Conservation (phyloP, 2,329 filamentous ascomycete species). For the Penicillium glabrum region DNA sequence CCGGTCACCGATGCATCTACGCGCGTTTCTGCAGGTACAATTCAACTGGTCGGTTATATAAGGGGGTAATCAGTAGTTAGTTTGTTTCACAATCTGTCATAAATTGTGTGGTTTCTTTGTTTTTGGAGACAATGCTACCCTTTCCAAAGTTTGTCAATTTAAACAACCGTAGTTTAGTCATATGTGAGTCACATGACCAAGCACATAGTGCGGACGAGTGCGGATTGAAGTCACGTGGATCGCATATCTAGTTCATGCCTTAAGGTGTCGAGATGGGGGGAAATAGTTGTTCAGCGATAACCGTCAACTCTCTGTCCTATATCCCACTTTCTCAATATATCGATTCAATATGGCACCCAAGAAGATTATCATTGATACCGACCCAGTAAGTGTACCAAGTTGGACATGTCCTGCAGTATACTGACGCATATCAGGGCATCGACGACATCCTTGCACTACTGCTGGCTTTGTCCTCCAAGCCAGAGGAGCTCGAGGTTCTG, state of each 20-base stretch:
- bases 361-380: conserved; percentile 93
- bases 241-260: conserved; percentile 1
- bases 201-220: background rate
- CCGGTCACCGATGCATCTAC: background rate
- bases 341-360: conserved; percentile 59
- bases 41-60: background rate
- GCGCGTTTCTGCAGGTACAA: background rate
- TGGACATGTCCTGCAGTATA: background rate
- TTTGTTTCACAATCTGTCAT: background rate
- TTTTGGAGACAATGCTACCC: background rate
- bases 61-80: background rate
- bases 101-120: background rate
- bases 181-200: no score
- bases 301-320: background rate
- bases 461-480: conserved; percentile 75
- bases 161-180: no score
- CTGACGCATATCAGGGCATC: conserved; percentile 56
- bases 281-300: conserved; percentile 2
- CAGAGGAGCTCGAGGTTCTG: conserved; percentile 81
- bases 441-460: conserved; percentile 91
- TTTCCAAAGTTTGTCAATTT: no score
- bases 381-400: conserved; percentile 62
- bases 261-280: conserved; percentile 6
- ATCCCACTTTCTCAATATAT: background rate
- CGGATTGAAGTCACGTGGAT: background rate